Evolutionary conservation across 257 asterid genomes (phyloP), one percentile per base, ranked within the genome.

Genomic region (Penstemon barbatus): DNA sequence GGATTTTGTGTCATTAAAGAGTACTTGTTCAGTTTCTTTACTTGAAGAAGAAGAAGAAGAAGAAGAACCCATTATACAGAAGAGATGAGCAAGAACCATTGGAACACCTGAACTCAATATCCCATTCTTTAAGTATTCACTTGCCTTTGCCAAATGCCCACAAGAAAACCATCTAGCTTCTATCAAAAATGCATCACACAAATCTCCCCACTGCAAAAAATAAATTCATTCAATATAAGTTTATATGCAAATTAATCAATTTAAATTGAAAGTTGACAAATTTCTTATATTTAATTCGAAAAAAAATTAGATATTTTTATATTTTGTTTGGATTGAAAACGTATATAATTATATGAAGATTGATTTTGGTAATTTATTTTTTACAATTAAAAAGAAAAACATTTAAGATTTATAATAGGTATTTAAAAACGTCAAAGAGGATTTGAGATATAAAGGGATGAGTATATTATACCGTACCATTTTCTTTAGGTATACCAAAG

Each of bases 91-190:
- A n/a, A 68, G 53, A 40, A 70, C 68, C 19, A 59, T 51, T 5
- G 56, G 68, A 10, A 62, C 72, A 18, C 85, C 81, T 2, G 85
- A 71, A 61, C 85, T 79, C 63, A 79, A 19, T 7, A 58, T 46
- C 38, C 75, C 87, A 61, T 72, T 77, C 25, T 65, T 62, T 15
- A 79, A n/a, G 59, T 82, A 79, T 5, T 74, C 81, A 51, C 74
- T 69, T 12, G 83, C 56, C 43, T 49, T 57, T 8, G 84, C 74
- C 6, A 15, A 1, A 5, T 42, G 19, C n/a, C 65, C 54, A 42
- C 79, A 68, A 15, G 50, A 63, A 70, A 82, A 79, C 85, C 85
- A 83, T 63, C 63, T 77, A 33, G 85, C 76, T 69, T 83, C 85
- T 7, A 12, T 63, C 8, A 83, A 72, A 63, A 77, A 83, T 75